Evolutionary conservation across 768 basidiomycete genomes (phyloP).

Genomic region (Hygrophorus pudorinus): DNA sequence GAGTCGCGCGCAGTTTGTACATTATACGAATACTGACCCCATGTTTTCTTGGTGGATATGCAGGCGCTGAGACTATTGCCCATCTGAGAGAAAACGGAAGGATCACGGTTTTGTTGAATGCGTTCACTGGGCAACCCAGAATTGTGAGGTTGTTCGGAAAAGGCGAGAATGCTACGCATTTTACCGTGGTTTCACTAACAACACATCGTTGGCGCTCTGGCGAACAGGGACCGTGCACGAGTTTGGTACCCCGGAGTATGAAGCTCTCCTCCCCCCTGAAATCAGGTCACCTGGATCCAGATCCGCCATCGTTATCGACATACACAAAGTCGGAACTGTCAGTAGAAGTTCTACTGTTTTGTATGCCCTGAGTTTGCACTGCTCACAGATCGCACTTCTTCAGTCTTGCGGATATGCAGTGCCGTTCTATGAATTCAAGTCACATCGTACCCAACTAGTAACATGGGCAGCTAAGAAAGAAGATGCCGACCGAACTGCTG

Average conservation of each 20-base stretch:
- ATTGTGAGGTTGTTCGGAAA: conserved; percentile 52
- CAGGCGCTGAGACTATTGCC: conserved; percentile 49
- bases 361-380: not conserved
- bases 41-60: not conserved
- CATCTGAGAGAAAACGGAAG: conserved; percentile 56
- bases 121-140: conserved; percentile 49
- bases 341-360: conserved; percentile 10
- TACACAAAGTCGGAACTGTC: conserved; percentile 46
- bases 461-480: conserved; percentile 37
- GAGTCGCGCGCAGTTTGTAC: conserved; percentile 11
- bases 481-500: conserved; percentile 23
- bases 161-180: conserved; percentile 21
- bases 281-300: conserved; percentile 47
- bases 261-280: conserved; percentile 35
- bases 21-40: not conserved
- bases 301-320: conserved; percentile 48
- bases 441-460: conserved; percentile 43
- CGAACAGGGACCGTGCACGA: conserved; percentile 48
- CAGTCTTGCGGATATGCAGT: conserved; percentile 63
- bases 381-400: not conserved
- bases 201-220: not conserved
- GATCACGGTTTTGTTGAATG: conserved; percentile 51
- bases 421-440: conserved; percentile 48
- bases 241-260: conserved; percentile 53
- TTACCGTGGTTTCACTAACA: not conserved